phyloP scores from a whole-genome alignment of 23 red algal genomes.

The Chondrus crispus region DNA sequence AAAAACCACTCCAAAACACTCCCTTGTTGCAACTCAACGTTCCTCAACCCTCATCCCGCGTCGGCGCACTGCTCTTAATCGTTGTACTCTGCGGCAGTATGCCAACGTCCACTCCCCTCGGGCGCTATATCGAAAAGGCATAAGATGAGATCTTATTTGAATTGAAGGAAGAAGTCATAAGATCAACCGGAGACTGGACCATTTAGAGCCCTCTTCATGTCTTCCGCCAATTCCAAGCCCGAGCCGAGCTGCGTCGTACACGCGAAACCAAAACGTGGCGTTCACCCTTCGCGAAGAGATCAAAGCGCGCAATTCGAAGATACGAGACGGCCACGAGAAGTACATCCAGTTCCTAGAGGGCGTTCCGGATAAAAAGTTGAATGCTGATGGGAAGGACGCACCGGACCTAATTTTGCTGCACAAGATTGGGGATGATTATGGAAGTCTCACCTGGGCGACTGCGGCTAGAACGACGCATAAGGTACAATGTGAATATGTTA shows the following conservation, averaged over 20 bases:
- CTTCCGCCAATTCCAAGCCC: slow-evolving; percentile 1
- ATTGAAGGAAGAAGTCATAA: neutral
- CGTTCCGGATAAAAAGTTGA: neutral
- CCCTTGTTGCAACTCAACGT: too few relatives aligned
- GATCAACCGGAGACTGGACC: neutral
- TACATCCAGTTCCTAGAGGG: neutral
- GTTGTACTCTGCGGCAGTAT: too few relatives aligned
- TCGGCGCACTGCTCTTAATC: too few relatives aligned
- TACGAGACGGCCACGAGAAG: neutral
- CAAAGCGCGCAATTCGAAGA: neutral
- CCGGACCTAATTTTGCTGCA: neutral
- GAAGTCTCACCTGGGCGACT: neutral
- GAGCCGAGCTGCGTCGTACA: neutral
- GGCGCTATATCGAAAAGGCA: neutral
- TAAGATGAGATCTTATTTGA: neutral
- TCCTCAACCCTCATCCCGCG: too few relatives aligned
- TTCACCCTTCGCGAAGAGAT: neutral
- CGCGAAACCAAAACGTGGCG: neutral
- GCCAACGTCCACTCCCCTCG: neutral
- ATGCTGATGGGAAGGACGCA: neutral
- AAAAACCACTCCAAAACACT: too few relatives aligned
- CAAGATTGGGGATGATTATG: neutral
- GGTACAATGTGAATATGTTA: neutral
- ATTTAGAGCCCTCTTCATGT: neutral
- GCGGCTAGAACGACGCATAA: neutral